Percentiles rank a stretch among this genome's conserved stretches.
Evolutionary conservation across 2,329 filamentous ascomycete species (phyloP).

Genomic region (Colletotrichum caudatum): DNA sequence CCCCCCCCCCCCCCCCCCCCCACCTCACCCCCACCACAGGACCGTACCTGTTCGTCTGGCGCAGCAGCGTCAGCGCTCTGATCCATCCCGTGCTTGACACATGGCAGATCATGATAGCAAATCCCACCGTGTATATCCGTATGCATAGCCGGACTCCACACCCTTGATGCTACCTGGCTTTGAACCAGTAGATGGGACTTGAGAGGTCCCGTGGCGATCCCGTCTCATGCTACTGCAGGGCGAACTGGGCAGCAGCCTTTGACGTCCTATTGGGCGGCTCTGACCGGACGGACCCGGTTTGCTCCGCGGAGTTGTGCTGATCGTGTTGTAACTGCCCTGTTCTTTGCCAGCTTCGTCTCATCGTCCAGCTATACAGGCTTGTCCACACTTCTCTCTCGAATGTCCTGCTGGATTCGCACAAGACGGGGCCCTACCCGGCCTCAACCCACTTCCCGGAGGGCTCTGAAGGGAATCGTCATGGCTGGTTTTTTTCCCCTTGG

Average conservation of each 20-base stretch:
- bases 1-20: background rate
- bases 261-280: constrained; percentile 27
- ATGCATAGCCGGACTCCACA: background rate
- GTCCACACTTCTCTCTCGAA: constrained; percentile 10
- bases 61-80: constrained; percentile 1
- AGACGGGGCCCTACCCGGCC: background rate
- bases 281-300: background rate
- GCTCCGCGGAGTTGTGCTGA: background rate
- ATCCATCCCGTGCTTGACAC: constrained; percentile 17
- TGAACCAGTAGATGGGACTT: no score
- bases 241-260: constrained; percentile 17
- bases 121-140: no score
- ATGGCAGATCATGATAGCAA: background rate
- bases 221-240: constrained; percentile 30
- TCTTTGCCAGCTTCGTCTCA: constrained; percentile 16
- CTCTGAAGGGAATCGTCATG: background rate
- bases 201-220: constrained; percentile 11
- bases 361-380: constrained; percentile 13
- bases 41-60: constrained; percentile 6
- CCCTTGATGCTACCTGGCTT: background rate
- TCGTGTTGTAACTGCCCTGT: background rate
- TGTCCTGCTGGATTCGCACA: constrained; percentile 23
- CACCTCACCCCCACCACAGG: background rate
- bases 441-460: background rate
- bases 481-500: background rate